Evolutionary conservation across 2,329 filamentous ascomycete genomes (phyloP), one percentile per base, ranked within the genome.

Genomic region (Ophiocordyceps robertsii): DNA sequence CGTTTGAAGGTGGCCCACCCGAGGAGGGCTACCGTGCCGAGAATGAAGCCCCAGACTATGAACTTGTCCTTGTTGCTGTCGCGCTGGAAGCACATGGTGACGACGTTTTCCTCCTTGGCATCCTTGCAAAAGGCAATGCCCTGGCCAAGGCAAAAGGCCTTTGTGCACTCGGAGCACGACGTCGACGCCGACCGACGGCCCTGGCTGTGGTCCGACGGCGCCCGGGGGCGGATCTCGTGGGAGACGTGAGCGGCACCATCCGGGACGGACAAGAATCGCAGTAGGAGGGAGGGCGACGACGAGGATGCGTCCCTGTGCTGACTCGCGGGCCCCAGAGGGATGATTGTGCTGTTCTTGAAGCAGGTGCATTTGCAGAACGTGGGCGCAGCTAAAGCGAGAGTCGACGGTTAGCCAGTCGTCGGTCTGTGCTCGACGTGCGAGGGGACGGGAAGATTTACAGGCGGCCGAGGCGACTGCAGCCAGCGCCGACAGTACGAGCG

Each of bases 331-430:
- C 68, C 72, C 10, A 80, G 68, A 13, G 72, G 68, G 54, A 82
- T 78, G 53, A 82, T 78, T 49, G 76, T 81, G 67, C 73, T 78
- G 64, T 82, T 81, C 51, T 74, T 75, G 64, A 79, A 79, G 64
- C 77, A 82, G 51, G 75, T 81, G 63, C 77, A 82, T 68, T 82
- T 82, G 68, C 77, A 82, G 57, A 81, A 82, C 2, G 73, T 75
- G 16, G 75, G 76, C 37, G 75, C 70, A 29, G 72, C 76, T 80
- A 35, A 53, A 36, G 33, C n/a, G 5, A 16, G 14, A 36, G 33
- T 4, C 14, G 33, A 35, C 33, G n/a, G 33, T 17, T 16, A 36
- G 10, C 16, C 33, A 16, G 31, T 33, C n/a, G n/a, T 33, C 31
- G 31, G n/a, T 7, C n/a, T 36, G 33, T 14, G n/a, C n/a, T n/a